These are phyloP conservation scores for Suhomyces guaymorum DNA, from an alignment of 1,139 yeast species.

Conservation along the genomic window DNA sequence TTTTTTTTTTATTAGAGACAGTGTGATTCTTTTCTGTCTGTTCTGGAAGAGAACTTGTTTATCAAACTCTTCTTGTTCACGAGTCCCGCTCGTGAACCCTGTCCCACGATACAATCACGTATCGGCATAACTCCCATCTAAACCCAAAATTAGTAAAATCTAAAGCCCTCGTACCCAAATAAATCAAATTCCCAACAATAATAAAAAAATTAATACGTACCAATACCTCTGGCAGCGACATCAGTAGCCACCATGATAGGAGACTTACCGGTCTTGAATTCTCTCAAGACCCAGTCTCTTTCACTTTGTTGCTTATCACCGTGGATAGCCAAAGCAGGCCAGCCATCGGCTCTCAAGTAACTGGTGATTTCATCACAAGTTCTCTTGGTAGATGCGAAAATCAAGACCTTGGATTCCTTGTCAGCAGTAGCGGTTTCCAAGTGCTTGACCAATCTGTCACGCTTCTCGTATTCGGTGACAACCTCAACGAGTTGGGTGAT, in stretches of 20 bases:
- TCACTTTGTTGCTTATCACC: slow-evolving; percentile 98
- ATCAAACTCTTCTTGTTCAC: slow-evolving; percentile 1
- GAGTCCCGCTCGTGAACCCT: slow-evolving; percentile 7
- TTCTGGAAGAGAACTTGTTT: not conserved
- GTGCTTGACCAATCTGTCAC: slow-evolving; percentile 84
- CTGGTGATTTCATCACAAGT: slow-evolving; percentile 94
- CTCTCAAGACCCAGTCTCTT: slow-evolving; percentile 97
- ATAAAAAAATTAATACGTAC: slow-evolving; percentile 59
- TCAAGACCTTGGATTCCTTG: slow-evolving; percentile 72
- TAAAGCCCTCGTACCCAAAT: slow-evolving; percentile 19
- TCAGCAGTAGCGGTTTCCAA: slow-evolving; percentile 83
- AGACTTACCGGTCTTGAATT: slow-evolving; percentile 87
- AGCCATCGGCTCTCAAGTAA: slow-evolving; percentile 92
- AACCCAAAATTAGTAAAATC: slow-evolving; percentile 23
- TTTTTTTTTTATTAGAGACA: slow-evolving; percentile 4
- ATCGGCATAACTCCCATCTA: slow-evolving; percentile 11
- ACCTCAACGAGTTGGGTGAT: slow-evolving; percentile 94
- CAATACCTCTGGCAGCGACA: slow-evolving; percentile 99
- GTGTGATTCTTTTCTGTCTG: not conserved
- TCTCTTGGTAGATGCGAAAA: slow-evolving; percentile 95
- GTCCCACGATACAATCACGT: slow-evolving; percentile 8
- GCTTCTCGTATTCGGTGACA: slow-evolving; percentile 85
- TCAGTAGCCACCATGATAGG: slow-evolving; percentile 99
- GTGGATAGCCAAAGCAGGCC: slow-evolving; percentile 98
- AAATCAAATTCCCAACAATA: too few relatives aligned